Conservation (phyloP, 495 filamentous ascomycete species). For the Aspergillus incahuasiensis region DNA sequence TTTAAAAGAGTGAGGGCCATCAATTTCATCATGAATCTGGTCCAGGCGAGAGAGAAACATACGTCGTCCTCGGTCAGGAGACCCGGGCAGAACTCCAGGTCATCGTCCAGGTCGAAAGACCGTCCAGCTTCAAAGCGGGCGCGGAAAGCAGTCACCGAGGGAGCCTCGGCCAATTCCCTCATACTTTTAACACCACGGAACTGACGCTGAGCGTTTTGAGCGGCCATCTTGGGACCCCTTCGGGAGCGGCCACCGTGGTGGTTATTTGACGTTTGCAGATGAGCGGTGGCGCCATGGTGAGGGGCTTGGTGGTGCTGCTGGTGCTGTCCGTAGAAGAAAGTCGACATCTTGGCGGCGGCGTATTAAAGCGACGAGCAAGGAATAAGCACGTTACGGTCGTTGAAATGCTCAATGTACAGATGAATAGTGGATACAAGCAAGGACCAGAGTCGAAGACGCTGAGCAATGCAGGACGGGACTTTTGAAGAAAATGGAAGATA, state of each 20-base stretch:
- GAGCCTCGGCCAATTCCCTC: constrained; percentile 81
- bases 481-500: constrained; percentile 21
- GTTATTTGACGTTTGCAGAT: constrained; percentile 55
- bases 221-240: constrained; percentile 75
- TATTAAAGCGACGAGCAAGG: constrained; percentile 9
- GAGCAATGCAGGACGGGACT: background rate
- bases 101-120: constrained; percentile 96
- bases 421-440: constrained; percentile 18
- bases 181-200: constrained; percentile 77
- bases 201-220: constrained; percentile 80
- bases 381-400: constrained; percentile 22
- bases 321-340: constrained; percentile 59
- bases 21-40: no score
- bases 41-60: no score
- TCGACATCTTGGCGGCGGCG: constrained; percentile 59
- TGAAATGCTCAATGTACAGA: constrained; percentile 22
- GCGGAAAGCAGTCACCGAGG: constrained; percentile 69
- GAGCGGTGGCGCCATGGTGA: constrained; percentile 43
- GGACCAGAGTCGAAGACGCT: constrained; percentile 11
- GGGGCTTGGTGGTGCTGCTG: constrained; percentile 52
- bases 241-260: constrained; percentile 85
- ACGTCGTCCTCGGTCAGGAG: constrained; percentile 95
- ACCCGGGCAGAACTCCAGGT: constrained; percentile 92
- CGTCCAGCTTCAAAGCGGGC: constrained; percentile 83
- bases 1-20: constrained; percentile 1